phyloP scores from a whole-genome alignment of 2,329 filamentous ascomycete species.

The Cladosporium austrohemisphaericum region DNA sequence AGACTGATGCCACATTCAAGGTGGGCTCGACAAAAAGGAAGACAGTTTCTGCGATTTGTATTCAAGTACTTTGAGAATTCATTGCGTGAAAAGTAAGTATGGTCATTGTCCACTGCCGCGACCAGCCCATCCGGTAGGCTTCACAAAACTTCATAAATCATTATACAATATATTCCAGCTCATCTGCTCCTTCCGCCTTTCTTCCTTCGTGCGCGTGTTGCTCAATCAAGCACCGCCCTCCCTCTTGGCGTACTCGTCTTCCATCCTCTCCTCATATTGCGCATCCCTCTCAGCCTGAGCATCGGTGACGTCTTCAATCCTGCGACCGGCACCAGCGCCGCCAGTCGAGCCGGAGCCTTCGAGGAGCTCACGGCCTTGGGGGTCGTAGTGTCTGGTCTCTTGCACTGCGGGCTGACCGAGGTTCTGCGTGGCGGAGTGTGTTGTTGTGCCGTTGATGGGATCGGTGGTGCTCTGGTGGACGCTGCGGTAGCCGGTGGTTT shows the following conservation, averaged over 20 bases:
- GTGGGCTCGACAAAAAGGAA: too few species aligned
- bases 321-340: conserved; percentile 9
- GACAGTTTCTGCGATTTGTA: too few species aligned
- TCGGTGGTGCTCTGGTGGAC: conserved; percentile 26
- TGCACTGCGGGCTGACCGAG: conserved; percentile 28
- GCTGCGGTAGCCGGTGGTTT: conserved; percentile 24
- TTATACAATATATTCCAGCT: not conserved
- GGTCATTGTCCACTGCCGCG: too few species aligned
- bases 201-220: not conserved
- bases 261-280: conserved; percentile 29
- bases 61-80: too few species aligned
- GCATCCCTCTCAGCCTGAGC: conserved; percentile 24
- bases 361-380: conserved; percentile 28
- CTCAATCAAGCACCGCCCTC: conserved; percentile 29
- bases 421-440: conserved; percentile 28
- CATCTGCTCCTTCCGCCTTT: not conserved
- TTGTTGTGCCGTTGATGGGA: conserved; percentile 25
- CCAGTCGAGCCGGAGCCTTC: conserved; percentile 9
- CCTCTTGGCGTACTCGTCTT: conserved; percentile 33
- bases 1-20: too few species aligned
- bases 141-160: not conserved
- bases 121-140: too few species aligned
- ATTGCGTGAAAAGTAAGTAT: too few species aligned
- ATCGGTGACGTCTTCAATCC: conserved; percentile 28
- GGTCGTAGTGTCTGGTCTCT: conserved; percentile 30